These are phyloP conservation scores for Leccinum discolor DNA, from an alignment of 1,284 basidiomycete genomes.

Conservation along the genomic window DNA sequence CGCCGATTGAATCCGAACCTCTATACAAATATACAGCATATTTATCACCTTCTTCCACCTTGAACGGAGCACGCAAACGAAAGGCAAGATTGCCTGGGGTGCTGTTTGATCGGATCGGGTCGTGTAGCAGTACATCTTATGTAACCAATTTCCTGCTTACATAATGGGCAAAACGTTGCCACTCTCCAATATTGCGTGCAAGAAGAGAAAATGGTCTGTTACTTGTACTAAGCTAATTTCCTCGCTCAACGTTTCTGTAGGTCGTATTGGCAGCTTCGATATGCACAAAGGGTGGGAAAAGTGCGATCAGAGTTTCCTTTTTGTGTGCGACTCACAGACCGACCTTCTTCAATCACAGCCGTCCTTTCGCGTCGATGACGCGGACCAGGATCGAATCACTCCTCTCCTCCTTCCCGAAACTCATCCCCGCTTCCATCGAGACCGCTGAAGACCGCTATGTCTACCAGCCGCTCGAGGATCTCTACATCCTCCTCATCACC, in stretches of 20 bases:
- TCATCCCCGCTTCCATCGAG: conserved; percentile 65
- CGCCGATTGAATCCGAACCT: too few relatives aligned
- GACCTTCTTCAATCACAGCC: conserved; percentile 48
- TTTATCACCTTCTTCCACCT: too few relatives aligned
- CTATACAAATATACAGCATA: too few relatives aligned
- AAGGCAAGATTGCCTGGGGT: too few relatives aligned
- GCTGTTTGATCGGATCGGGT: too few relatives aligned
- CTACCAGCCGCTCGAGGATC: conserved; percentile 97
- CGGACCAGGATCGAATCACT: conserved; percentile 77
- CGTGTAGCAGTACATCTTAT: too few relatives aligned
- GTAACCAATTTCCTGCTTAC: too few relatives aligned
- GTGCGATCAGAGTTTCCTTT: conserved; percentile 41
- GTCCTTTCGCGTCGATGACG: conserved; percentile 83
- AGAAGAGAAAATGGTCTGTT: too few relatives aligned
- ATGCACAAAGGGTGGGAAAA: conserved; percentile 92
- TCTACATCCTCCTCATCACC: conserved; percentile 97
- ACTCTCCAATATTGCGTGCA: too few relatives aligned
- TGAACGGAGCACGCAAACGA: too few relatives aligned
- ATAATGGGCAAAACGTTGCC: too few relatives aligned
- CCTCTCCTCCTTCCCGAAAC: conserved; percentile 88
- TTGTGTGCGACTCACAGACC: not conserved
- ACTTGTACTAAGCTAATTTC: too few relatives aligned
- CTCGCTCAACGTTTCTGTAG: conserved; percentile 27
- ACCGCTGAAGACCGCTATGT: conserved; percentile 94
- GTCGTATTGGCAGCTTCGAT: conserved; percentile 93